Base-by-base conservation (phyloP, 208 protist species). In the Wallacemonas rigidus region DNA sequence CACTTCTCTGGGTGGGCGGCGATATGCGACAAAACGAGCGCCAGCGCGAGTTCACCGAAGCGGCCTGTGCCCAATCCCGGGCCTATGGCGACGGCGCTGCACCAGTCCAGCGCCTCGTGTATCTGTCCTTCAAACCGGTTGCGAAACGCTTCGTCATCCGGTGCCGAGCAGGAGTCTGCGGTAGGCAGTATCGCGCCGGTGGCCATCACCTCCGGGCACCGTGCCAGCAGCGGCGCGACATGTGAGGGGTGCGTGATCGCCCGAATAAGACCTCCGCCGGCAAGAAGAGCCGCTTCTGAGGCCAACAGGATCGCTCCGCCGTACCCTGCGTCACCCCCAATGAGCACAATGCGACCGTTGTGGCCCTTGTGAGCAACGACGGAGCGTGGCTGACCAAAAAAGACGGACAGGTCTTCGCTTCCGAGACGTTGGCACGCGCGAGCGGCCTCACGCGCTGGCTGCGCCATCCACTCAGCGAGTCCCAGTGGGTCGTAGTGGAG, bases 151-250 rank as follows among this genome's bases (percentile, higher is more conserved):
- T 55, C 40, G 51, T 71, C 60, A 26, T 26, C 26, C 26, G 26
- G 26, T 26, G 26, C 26, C 26, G 26, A 26, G 26, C 26, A 26
- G 26, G 26, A 26, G 26, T 26, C 26, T 26, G 26, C 26, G 26
- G 26, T 26, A 26, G 26, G 26, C 26, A 26, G 26, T 26, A 26
- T 26, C 55, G 45, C 55, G 44, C 76, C 71, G 14, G 44, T 53
- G 57, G 77, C 76, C 91, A 96, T 96, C 63, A 81, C 87, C 72
- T 96, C 91, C 1, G 91, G 91, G 62, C 84, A 90, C 14, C 91
- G 91, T 39, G 76, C 82, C 3, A 96, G 63, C 61, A 96, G 77
- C 67, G 91, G 82, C 2, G 67, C 47, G 9, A 80, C 76, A 76
- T 94, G 82, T 68, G 84, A 83, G 17, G 69, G 51, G 6, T 71